Percentiles rank a stretch among this genome's conserved stretches.
phyloP scores from a whole-genome alignment of 805 yeast genomes.

The Lipomyces spencermartinsiae region DNA sequence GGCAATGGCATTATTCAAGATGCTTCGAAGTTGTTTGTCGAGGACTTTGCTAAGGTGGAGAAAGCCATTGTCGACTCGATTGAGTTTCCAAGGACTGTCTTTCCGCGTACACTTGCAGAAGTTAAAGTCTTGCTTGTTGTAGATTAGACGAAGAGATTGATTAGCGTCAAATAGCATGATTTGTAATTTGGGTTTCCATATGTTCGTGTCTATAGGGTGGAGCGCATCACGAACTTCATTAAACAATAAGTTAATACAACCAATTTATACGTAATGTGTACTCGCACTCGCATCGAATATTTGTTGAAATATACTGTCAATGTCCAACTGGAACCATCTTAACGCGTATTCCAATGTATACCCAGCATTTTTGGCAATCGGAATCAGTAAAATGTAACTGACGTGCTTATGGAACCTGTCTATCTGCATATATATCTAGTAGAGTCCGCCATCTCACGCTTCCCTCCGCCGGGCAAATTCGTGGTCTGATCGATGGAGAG shows the following conservation, averaged over 20 bases:
- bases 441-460: neutral
- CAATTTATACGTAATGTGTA: neutral
- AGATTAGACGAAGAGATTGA: conserved; percentile 17
- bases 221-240: neutral
- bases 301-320: neutral
- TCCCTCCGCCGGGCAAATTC: neutral
- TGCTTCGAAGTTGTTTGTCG: conserved; percentile 46
- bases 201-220: neutral
- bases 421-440: neutral
- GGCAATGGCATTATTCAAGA: conserved; percentile 43
- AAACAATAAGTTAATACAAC: neutral
- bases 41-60: conserved; percentile 44
- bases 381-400: neutral
- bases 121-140: conserved; percentile 42
- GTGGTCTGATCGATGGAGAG: conserved; percentile 12
- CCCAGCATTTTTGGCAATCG: neutral
- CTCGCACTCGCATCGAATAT: neutral
- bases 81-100: conserved; percentile 36
- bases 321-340: neutral
- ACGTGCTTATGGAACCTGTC: neutral
- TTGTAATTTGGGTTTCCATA: neutral
- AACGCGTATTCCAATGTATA: neutral
- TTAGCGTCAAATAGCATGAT: neutral
- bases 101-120: conserved; percentile 44
- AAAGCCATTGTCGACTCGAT: conserved; percentile 42